A percentile compares a stretch with the other conserved stretches of the same genome.
phyloP scores from a whole-genome alignment of 768 basidiomycete species.

The Panaeolus cyanescens region DNA sequence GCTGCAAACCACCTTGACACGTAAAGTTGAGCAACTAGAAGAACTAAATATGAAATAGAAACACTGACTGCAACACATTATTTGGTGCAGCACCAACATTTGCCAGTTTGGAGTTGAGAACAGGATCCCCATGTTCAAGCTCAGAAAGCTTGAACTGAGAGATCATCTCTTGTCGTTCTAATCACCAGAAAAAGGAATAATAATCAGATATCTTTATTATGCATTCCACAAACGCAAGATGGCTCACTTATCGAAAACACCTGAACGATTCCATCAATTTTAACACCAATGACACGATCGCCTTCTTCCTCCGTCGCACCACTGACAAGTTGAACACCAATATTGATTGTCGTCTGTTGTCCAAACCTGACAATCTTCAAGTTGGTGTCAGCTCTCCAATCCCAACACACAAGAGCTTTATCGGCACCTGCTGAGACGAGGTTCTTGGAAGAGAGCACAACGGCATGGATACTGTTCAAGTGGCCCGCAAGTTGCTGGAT shows the following conservation, averaged over 20 bases:
- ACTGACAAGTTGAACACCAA: constrained; percentile 81
- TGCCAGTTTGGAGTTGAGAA: constrained; percentile 65
- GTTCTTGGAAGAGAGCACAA: constrained; percentile 82
- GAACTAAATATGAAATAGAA: neutral
- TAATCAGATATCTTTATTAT: too few relatives aligned
- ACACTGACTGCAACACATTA: constrained; percentile 82
- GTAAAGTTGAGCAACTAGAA: constrained; percentile 2
- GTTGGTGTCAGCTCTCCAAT: constrained; percentile 87
- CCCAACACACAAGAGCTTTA: constrained; percentile 84
- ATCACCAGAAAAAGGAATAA: too few relatives aligned
- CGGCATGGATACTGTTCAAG: constrained; percentile 87
- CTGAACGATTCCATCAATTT: constrained; percentile 88
- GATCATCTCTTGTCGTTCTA: constrained; percentile 80
- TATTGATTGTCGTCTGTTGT: constrained; percentile 90
- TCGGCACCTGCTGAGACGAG: constrained; percentile 84
- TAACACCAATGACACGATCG: constrained; percentile 87
- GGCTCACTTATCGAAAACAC: constrained; percentile 90
- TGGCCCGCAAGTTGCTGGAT: constrained; percentile 85
- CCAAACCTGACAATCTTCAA: constrained; percentile 90
- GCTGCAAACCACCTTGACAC: constrained; percentile 80
- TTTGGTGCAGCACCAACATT: constrained; percentile 82
- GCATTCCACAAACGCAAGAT: neutral
- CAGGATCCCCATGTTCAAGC: constrained; percentile 69
- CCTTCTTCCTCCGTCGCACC: constrained; percentile 49
- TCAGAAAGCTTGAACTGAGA: constrained; percentile 89